Conservation (phyloP, 2,329 filamentous ascomycete genomes). For the Colletotrichum sp. region DNA sequence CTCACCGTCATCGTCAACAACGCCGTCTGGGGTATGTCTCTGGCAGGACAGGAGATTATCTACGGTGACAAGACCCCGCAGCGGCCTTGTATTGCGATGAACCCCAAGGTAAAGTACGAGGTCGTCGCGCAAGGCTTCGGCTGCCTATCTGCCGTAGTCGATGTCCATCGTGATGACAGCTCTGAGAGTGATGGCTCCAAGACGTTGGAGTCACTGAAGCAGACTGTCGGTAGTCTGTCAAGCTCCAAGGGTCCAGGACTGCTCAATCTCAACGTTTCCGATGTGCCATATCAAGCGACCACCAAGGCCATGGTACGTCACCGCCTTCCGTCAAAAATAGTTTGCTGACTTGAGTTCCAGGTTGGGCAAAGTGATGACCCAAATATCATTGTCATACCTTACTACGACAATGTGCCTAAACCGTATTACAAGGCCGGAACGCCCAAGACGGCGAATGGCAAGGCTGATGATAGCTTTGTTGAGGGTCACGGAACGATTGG, state of each 20-base stretch:
- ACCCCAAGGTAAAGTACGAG: background rate
- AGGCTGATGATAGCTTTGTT: background rate
- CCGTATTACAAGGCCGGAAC: background rate
- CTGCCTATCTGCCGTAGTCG: background rate
- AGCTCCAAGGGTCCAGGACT: background rate
- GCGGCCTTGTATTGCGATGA: constrained; percentile 7
- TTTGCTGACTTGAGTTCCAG: background rate
- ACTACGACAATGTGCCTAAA: background rate
- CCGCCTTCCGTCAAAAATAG: too few relatives aligned
- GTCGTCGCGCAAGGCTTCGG: background rate
- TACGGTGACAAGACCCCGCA: constrained; percentile 1
- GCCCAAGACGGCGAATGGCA: background rate
- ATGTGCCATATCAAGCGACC: background rate
- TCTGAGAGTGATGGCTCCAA: background rate
- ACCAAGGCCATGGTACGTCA: background rate
- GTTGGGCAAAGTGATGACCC: background rate
- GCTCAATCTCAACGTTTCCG: background rate
- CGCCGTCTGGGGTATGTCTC: constrained; percentile 11
- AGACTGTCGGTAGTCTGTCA: background rate
- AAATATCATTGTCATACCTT: background rate
- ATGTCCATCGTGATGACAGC: background rate
- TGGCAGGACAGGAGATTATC: constrained; percentile 1
- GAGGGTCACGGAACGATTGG: background rate
- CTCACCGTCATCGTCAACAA: constrained; percentile 3
- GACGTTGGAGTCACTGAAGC: background rate